Evolutionary conservation across 2,329 filamentous ascomycete genomes (phyloP).

Genomic region (Juglanconis oblonga): DNA sequence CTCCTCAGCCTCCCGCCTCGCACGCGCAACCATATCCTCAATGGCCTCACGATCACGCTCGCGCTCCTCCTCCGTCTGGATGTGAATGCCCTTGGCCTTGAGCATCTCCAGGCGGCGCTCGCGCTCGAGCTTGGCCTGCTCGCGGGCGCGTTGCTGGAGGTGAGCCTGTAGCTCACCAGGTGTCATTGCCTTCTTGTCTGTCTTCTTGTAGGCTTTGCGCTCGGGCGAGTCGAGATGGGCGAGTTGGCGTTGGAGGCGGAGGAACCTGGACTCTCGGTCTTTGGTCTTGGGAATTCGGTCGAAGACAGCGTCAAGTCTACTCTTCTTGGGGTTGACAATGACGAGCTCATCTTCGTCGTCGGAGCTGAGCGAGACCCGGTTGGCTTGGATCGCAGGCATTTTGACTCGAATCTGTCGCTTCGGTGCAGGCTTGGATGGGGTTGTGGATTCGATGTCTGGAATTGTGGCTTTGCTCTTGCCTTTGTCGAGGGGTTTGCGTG

Average conservation of each 20-base stretch:
- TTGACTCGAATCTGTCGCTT: conserved; percentile 52
- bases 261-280: conserved; percentile 59
- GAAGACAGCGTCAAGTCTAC: conserved; percentile 62
- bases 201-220: conserved; percentile 44
- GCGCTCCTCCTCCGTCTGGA: conserved; percentile 84
- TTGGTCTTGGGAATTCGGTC: conserved; percentile 64
- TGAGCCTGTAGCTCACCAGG: conserved; percentile 64
- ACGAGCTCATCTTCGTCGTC: conserved; percentile 59
- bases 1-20: conserved; percentile 74
- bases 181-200: conserved; percentile 58
- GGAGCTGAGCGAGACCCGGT: conserved; percentile 40
- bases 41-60: conserved; percentile 76
- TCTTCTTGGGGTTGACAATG: conserved; percentile 50
- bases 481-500: conserved; percentile 41
- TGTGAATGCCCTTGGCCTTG: conserved; percentile 72
- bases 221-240: conserved; percentile 67
- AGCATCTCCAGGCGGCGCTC: conserved; percentile 75
- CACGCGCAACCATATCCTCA: conserved; percentile 84
- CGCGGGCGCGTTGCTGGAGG: conserved; percentile 68
- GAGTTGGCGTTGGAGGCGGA: conserved; percentile 69
- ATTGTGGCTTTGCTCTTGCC: conserved; percentile 57
- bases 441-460: conserved; percentile 21
- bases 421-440: conserved; percentile 13
- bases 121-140: conserved; percentile 76
- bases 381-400: conserved; percentile 39